A percentile compares a stretch with the other conserved stretches of the same genome.
These are phyloP conservation scores for Potentilla sterilis DNA, from an alignment of 306 rosid genomes.

Conservation along the genomic window DNA sequence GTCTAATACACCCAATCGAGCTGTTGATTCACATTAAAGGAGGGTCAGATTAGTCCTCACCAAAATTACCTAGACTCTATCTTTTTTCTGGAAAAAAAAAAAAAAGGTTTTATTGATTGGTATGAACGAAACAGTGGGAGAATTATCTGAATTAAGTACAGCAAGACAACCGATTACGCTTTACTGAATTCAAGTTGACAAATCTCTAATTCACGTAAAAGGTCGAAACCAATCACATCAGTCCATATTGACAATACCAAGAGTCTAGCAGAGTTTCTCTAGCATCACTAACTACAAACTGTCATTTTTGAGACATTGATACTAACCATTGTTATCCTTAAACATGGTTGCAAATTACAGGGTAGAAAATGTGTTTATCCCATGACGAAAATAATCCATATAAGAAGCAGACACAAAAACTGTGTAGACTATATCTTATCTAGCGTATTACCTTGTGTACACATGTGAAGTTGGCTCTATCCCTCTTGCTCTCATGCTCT, in stretches of 20 bases:
- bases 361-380: background rate
- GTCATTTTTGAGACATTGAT: background rate
- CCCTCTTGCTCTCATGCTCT: conserved; percentile 95
- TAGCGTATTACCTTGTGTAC: conserved; percentile 65
- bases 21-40: background rate
- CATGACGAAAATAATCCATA: background rate
- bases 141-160: background rate
- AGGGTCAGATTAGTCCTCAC: background rate
- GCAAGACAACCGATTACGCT: background rate
- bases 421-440: background rate
- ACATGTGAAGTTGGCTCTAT: conserved; percentile 91
- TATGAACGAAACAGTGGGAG: background rate
- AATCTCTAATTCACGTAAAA: background rate
- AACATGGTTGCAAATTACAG: background rate
- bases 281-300: background rate
- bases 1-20: background rate
- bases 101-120: background rate
- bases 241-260: background rate
- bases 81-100: background rate
- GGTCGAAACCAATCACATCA: background rate
- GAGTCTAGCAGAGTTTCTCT: background rate
- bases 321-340: background rate
- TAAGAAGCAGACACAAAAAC: background rate
- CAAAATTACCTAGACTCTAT: background rate
- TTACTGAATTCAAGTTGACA: background rate